phyloP scores from a whole-genome alignment of 257 asterid species.

The Lavandula angustifolia region DNA sequence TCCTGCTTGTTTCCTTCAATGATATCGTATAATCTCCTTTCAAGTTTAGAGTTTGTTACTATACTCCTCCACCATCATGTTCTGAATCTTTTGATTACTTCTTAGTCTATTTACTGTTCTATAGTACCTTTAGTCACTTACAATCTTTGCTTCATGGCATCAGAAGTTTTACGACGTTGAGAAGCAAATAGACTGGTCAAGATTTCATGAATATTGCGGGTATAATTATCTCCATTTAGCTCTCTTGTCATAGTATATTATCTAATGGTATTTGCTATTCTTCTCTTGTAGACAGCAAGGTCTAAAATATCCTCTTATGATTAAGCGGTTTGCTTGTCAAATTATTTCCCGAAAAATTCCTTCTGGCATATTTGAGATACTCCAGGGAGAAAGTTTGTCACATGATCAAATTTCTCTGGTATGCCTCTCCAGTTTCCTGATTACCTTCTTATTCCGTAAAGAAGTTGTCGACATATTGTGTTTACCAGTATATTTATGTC shows the following conservation, averaged over 20 bases:
- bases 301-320: slow-evolving; percentile 74
- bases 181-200: slow-evolving; percentile 78
- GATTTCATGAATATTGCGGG: slow-evolving; percentile 73
- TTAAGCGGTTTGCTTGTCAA: slow-evolving; percentile 76
- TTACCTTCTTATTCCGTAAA: slow-evolving; percentile 14
- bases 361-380: slow-evolving; percentile 57
- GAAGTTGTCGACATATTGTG: neutral
- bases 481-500: neutral
- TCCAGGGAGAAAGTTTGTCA: slow-evolving; percentile 64
- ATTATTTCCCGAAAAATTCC: slow-evolving; percentile 57
- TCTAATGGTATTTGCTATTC: slow-evolving; percentile 6
- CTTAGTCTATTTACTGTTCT: slow-evolving; percentile 10
- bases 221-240: slow-evolving; percentile 40
- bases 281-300: slow-evolving; percentile 62
- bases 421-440: slow-evolving; percentile 27
- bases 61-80: too few relatives aligned
- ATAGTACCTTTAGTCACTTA: slow-evolving; percentile 18
- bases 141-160: slow-evolving; percentile 31
- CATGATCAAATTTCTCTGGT: slow-evolving; percentile 54
- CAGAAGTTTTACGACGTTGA: slow-evolving; percentile 64
- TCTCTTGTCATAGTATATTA: slow-evolving; percentile 8
- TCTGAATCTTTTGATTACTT: slow-evolving; percentile 15
- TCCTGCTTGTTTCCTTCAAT: too few relatives aligned
- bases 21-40: too few relatives aligned
- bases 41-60: too few relatives aligned